phyloP scores from a whole-genome alignment of 371 early-diverging fungal species.

The Mortierella sp. region DNA sequence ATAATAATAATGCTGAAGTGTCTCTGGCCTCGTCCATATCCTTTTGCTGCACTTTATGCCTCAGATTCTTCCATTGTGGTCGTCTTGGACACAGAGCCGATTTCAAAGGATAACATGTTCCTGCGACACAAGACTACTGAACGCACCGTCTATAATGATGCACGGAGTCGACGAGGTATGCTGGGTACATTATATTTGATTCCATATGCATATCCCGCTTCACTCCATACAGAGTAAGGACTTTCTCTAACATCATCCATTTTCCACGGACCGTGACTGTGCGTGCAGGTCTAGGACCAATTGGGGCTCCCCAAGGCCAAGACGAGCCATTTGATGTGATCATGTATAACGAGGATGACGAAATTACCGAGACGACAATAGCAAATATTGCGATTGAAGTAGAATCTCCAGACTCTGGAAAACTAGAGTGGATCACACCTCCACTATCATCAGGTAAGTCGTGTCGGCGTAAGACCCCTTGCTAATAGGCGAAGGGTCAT shows the following conservation, averaged over 20 bases:
- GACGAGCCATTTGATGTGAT: constrained; percentile 67
- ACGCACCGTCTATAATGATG: constrained; percentile 64
- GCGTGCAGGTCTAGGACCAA: constrained; percentile 32
- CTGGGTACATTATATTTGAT: background rate
- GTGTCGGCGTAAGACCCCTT: background rate
- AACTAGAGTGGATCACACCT: constrained; percentile 66
- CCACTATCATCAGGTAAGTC: constrained; percentile 57
- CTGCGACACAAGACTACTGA: constrained; percentile 70
- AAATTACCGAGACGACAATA: constrained; percentile 72
- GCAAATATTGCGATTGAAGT: constrained; percentile 70
- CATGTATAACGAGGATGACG: constrained; percentile 61
- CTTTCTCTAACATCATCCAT: background rate
- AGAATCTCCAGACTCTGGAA: constrained; percentile 25
- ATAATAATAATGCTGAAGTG: background rate
- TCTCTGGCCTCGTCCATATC: background rate
- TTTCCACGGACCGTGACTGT: background rate
- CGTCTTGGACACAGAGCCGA: constrained; percentile 60
- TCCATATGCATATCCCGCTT: background rate
- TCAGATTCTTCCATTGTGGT: constrained; percentile 38
- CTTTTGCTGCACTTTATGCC: background rate
- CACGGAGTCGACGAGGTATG: constrained; percentile 59
- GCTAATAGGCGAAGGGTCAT: background rate
- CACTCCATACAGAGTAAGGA: background rate
- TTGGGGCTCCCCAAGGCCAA: constrained; percentile 9
- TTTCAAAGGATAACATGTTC: constrained; percentile 59